phyloP scores from a whole-genome alignment of 495 filamentous ascomycete genomes.

The Hypoxylon lienhwacheense region DNA sequence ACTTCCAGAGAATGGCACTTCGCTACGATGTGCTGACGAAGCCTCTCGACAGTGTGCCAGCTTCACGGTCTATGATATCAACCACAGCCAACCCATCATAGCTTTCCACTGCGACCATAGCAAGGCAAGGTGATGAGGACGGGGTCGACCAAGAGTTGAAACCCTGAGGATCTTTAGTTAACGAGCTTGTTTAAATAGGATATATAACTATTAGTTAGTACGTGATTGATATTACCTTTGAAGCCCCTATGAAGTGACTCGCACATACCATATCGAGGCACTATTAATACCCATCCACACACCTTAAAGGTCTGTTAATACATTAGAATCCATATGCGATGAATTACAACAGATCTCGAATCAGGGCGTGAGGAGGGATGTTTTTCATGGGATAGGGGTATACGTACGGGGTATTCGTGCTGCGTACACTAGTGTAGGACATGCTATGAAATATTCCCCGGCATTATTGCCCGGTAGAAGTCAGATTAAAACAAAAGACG shows the following conservation, averaged over 20 bases:
- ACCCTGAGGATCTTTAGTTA: neutral
- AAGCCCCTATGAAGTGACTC: no score
- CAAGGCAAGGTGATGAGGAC: neutral
- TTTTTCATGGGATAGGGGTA: no score
- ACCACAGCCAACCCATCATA: neutral
- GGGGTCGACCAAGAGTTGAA: no score
- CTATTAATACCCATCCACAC: no score
- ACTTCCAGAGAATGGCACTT: slow-evolving; percentile 24
- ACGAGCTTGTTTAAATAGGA: no score
- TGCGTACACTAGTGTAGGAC: no score
- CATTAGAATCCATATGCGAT: no score
- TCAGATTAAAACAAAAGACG: slow-evolving; percentile 8
- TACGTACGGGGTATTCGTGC: neutral
- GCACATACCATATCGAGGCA: neutral
- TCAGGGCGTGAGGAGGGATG: no score
- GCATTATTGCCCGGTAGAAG: slow-evolving; percentile 5
- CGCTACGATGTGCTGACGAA: neutral
- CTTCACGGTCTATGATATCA: neutral
- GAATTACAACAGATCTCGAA: no score
- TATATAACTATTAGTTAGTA: no score
- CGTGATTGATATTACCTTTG: no score
- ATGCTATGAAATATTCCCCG: neutral
- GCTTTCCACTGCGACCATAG: neutral
- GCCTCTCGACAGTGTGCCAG: slow-evolving; percentile 10
- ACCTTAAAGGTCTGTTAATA: no score